A percentile compares a stretch with the other conserved stretches of the same genome.
These are phyloP conservation scores for Tillandsia leiboldiana DNA, from an alignment of 176 grass and related monocot species.

Conservation along the genomic window DNA sequence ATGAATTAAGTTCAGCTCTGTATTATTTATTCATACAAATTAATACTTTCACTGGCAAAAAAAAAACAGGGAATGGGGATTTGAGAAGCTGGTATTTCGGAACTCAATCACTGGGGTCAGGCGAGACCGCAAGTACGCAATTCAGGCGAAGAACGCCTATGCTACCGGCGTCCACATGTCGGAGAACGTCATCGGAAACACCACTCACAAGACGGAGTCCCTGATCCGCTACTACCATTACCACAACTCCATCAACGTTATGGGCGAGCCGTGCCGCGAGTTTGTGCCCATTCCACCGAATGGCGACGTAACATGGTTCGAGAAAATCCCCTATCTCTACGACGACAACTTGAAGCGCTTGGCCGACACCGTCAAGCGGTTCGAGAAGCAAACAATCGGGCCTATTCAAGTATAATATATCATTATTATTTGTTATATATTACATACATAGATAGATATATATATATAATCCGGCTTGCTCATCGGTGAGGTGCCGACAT, in stretches of 20 bases:
- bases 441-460: slow-evolving; percentile 12
- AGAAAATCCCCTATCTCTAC: slow-evolving; percentile 74
- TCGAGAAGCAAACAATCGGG: slow-evolving; percentile 34
- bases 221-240: slow-evolving; percentile 94
- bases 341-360: slow-evolving; percentile 60
- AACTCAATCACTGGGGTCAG: slow-evolving; percentile 70
- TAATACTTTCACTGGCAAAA: not conserved
- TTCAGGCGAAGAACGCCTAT: slow-evolving; percentile 72
- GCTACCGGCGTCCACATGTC: slow-evolving; percentile 90
- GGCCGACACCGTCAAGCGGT: slow-evolving; percentile 25
- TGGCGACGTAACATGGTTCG: slow-evolving; percentile 54
- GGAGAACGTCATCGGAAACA: slow-evolving; percentile 76
- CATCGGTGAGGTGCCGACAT: slow-evolving; percentile 10
- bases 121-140: slow-evolving; percentile 70
- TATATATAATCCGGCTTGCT: slow-evolving; percentile 18
- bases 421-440: not conserved
- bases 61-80: slow-evolving; percentile 55
- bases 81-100: slow-evolving; percentile 87
- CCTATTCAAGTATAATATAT: slow-evolving; percentile 2
- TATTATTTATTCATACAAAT: not conserved
- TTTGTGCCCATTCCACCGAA: slow-evolving; percentile 44
- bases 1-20: not conserved
- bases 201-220: slow-evolving; percentile 86
- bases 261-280: slow-evolving; percentile 57
- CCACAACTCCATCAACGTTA: slow-evolving; percentile 84